Evolutionary conservation across 768 basidiomycete species (phyloP), one percentile per base, ranked within the genome.

Genomic region (Tephrocybe sp.): DNA sequence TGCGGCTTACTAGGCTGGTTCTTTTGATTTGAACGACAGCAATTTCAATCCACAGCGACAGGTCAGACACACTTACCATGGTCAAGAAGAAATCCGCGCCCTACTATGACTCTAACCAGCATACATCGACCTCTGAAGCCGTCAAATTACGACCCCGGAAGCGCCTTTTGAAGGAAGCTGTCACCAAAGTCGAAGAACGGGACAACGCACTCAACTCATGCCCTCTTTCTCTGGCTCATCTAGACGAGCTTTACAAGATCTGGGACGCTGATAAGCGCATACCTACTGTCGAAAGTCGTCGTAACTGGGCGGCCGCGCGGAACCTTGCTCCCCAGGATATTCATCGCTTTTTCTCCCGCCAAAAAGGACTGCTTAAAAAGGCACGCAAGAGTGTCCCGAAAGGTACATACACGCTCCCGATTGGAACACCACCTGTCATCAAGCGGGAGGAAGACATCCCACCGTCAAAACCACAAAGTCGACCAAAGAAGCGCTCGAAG

Each of bases 271-370:
- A 76, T 44, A 59, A 54, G 36, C 67, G 73, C 18, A 69, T 70
- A 16, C 74, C 73, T 1, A 61, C 70, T n/a, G 52, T 57, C 8
- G 53, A 54, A 8, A 74, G 73, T 21, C 66, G 73, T 4, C 63
- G 66, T 11, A 63, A 66, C 7, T 75, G 74, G 74, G 66, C 70
- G 5, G 54, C 64, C 15, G 73, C 73, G 7, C 66, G 73, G 9
- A 64, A 66, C 32, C 37, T 75, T 43, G 61, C 64, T 22, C 71
- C 70, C 5, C 49, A 28, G 5, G 50, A 57, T 15, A 70, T 75
- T 1, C 60, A 75, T 52, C 58, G 52, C 9, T 76, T 74, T 72
- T 75, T 67, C 64, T 66, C 67, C 43, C 63, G 68, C 21, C 68
- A 69, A 21, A 66, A 67, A 31, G 56, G 49, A 12, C 22, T 53